phyloP scores from a whole-genome alignment of 441 rosid genomes.

The Gossypium schwendimanii region DNA sequence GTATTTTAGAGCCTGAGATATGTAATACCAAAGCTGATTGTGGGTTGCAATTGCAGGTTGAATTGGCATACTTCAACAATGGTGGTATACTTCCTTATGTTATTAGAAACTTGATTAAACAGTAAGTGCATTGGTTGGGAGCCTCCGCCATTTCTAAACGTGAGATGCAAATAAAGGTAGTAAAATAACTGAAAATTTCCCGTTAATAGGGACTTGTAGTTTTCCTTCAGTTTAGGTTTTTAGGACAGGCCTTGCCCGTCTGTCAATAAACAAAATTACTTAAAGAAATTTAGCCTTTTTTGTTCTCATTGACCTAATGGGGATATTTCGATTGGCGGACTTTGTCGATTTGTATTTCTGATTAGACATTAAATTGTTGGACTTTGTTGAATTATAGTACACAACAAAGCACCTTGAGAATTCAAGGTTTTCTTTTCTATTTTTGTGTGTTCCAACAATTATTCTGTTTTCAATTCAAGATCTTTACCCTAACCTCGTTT shows the following conservation, averaged over 20 bases:
- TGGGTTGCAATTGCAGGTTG: slow-evolving; percentile 54
- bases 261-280: neutral
- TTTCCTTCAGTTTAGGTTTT: neutral
- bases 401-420: neutral
- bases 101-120: slow-evolving; percentile 66
- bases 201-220: neutral
- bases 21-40: neutral
- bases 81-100: slow-evolving; percentile 93
- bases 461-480: neutral
- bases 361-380: neutral
- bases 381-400: neutral
- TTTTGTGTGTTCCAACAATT: neutral
- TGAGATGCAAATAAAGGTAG: slow-evolving; percentile 29
- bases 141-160: slow-evolving; percentile 7
- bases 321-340: neutral
- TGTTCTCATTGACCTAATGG: neutral
- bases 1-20: neutral
- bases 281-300: neutral
- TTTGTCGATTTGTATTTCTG: neutral
- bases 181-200: slow-evolving; percentile 24
- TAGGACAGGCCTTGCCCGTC: neutral
- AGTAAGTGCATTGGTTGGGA: slow-evolving; percentile 12
- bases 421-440: neutral
- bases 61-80: slow-evolving; percentile 72
- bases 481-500: neutral